Evolutionary conservation across 2,329 filamentous ascomycete species (phyloP).

Genomic region (Colletotrichum filicis): DNA sequence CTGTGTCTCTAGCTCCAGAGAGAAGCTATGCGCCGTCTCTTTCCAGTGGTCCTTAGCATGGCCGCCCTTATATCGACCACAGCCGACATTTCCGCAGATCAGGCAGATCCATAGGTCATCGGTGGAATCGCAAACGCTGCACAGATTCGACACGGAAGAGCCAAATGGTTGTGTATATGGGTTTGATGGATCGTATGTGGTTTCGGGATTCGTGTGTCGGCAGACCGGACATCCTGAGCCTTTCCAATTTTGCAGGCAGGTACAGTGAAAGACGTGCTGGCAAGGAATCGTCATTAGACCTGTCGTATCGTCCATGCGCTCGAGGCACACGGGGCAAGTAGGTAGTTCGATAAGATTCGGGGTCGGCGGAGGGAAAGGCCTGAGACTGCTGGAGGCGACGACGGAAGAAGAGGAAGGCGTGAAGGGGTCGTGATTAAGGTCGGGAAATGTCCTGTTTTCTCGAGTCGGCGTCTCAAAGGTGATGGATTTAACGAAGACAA

Average conservation of each 20-base stretch:
- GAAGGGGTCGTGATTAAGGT: conserved; percentile 72
- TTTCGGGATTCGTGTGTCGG: conserved; percentile 76
- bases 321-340: conserved; percentile 94
- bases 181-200: conserved; percentile 57
- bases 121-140: conserved; percentile 81
- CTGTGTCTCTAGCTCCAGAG: conserved; percentile 91
- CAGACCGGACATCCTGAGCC: conserved; percentile 95
- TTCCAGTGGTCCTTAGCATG: conserved; percentile 96
- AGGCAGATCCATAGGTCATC: conserved; percentile 95
- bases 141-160: conserved; percentile 73
- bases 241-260: conserved; percentile 95
- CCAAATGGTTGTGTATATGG: conserved; percentile 67
- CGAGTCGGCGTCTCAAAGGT: conserved; percentile 77
- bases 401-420: conserved; percentile 58
- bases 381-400: conserved; percentile 57
- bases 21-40: conserved; percentile 88
- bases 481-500: conserved; percentile 93
- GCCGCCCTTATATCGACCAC: conserved; percentile 92
- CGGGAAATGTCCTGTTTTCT: conserved; percentile 63
- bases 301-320: conserved; percentile 98
- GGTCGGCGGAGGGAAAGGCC: conserved; percentile 74
- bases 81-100: conserved; percentile 92
- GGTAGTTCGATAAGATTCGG: conserved; percentile 90
- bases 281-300: conserved; percentile 95
- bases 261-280: conserved; percentile 98